Base-by-base conservation (phyloP, 2,329 filamentous ascomycete species). In the Paraphaeosphaeria minitans region DNA sequence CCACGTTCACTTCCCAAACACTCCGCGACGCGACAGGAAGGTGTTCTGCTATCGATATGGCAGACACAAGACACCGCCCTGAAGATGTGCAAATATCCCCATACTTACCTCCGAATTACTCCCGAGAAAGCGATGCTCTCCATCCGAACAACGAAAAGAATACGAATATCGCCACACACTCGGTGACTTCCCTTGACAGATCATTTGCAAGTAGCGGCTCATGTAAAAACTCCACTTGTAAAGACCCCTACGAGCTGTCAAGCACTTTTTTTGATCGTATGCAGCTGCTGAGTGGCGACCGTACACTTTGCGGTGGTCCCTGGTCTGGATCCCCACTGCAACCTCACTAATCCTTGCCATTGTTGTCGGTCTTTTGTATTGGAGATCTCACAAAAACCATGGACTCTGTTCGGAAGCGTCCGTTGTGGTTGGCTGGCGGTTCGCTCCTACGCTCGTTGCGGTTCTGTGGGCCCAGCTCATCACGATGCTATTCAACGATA, bases 401-500 rank as follows among this genome's bases (percentile, higher is more conserved):
- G 62, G 60, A 8, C 57, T 65, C 9, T 55, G 60, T 14, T 14
- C 55, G 16, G 61, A 51, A 27, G 52, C 58, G 13, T 56, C 61
- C 6, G 57, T 47, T 8, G 50, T 59, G 2, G 12, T 41, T 29
- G 56, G 55, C 1, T 60, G 62, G 58, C 55, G 53, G 29, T 64
- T 60, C 22, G 45, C 49, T 9, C 58, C 62, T 7, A 65, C 62
- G 12, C 41, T 62, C 4, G 16, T 65, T 4, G 60, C 62, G 1
- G 58, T 65, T 24, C 19, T 62, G 43, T 65, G 58, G 53, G 43
- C 48, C 3, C 62, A 62, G 21, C 24, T 58, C 7, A 53, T 58
- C 6, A 51, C 57, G 3, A 57, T 62, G 51, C 39, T 65, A 0
- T 62, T 56, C 29, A 55, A 65, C 6, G 62, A 65, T 45, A 46